A percentile compares a stretch with the other conserved stretches of the same genome.
Evolutionary conservation across 139 green algal genomes (phyloP).

Genomic region (Nannochloris sp.): DNA sequence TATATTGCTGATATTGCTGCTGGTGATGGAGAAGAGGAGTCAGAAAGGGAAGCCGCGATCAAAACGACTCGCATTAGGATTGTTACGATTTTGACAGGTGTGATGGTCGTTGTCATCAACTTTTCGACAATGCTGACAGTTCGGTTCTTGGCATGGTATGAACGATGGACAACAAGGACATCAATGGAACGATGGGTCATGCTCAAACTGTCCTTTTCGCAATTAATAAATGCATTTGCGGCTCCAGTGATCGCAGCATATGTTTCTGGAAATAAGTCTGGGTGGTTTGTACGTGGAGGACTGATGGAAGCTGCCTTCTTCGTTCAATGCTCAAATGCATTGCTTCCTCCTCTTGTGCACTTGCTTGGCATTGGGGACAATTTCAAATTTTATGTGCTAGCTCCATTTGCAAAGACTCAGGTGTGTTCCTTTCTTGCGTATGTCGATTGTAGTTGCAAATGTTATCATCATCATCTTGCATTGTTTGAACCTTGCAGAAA

Average conservation of each 20-base stretch:
- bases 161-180: constrained; percentile 38
- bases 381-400: constrained; percentile 15
- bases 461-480: too few species aligned
- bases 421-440: neutral
- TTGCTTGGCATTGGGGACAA: constrained; percentile 26
- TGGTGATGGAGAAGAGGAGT: constrained; percentile 3
- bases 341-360: constrained; percentile 31
- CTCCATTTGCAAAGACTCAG: constrained; percentile 22
- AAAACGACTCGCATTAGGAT: constrained; percentile 9
- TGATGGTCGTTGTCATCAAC: constrained; percentile 14
- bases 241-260: constrained; percentile 31
- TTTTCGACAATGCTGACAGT: constrained; percentile 13
- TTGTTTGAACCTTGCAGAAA: constrained; percentile 9
- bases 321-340: constrained; percentile 39
- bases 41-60: neutral
- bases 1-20: constrained; percentile 5
- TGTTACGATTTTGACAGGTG: neutral
- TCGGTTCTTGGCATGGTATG: constrained; percentile 24
- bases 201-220: constrained; percentile 38
- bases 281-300: constrained; percentile 35
- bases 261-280: constrained; percentile 6
- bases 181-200: constrained; percentile 27
- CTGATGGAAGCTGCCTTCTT: constrained; percentile 49
- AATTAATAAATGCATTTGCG: constrained; percentile 35
- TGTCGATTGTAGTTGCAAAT: neutral